phyloP scores from a whole-genome alignment of 352 stramenopile species.

The Phytophthora macrochlamydospora region DNA sequence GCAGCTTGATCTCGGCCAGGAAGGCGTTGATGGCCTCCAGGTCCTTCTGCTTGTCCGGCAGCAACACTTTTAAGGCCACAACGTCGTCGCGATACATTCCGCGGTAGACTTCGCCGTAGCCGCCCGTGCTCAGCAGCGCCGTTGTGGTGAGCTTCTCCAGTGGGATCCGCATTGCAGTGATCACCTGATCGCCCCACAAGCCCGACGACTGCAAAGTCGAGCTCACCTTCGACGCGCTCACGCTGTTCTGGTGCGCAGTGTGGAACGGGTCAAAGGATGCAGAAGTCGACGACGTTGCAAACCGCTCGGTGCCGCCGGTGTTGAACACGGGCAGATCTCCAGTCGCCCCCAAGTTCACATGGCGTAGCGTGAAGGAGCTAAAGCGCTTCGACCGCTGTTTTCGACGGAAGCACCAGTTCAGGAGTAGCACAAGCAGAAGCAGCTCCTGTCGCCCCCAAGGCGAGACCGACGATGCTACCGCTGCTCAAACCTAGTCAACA shows the following conservation, averaged over 20 bases:
- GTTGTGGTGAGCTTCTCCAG: constrained; percentile 42
- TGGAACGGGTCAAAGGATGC: constrained; percentile 24
- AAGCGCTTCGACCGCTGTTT: constrained; percentile 7
- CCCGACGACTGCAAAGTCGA: neutral
- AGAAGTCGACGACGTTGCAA: constrained; percentile 28
- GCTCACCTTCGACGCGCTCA: neutral
- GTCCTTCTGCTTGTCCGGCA: constrained; percentile 30
- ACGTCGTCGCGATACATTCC: constrained; percentile 40
- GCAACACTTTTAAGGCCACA: constrained; percentile 52
- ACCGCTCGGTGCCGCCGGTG: constrained; percentile 28
- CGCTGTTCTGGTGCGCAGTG: constrained; percentile 4
- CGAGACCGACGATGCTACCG: constrained; percentile 14
- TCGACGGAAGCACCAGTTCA: constrained; percentile 15
- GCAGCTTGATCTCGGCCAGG: constrained; percentile 47
- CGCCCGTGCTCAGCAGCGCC: constrained; percentile 39
- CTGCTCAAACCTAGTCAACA: constrained; percentile 5
- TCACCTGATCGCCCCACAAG: constrained; percentile 36
- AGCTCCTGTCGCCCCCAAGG: constrained; percentile 13
- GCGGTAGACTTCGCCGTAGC: constrained; percentile 50
- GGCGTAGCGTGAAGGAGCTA: constrained; percentile 5
- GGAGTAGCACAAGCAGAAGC: constrained; percentile 11
- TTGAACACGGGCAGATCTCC: constrained; percentile 29
- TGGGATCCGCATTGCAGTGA: constrained; percentile 36
- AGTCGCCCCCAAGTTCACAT: constrained; percentile 17
- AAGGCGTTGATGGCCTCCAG: constrained; percentile 48